Conservation (phyloP, 768 basidiomycete species). For the Terana coerulea region DNA sequence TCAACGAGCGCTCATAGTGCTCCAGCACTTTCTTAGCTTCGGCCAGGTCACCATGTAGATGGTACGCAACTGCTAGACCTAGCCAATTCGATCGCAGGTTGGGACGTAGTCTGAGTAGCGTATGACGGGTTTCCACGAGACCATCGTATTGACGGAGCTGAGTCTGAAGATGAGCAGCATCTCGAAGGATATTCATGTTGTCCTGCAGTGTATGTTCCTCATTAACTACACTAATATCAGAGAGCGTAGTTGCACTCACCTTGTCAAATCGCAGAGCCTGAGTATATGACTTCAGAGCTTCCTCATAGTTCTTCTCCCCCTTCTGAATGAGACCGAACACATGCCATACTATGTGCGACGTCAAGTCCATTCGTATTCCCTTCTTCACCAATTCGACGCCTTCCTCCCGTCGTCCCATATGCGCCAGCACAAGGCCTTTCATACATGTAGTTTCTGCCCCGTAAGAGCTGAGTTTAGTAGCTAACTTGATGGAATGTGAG, state of each 20-base stretch:
- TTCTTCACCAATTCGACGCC: constrained; percentile 83
- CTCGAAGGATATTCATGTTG: constrained; percentile 89
- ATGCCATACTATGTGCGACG: constrained; percentile 97
- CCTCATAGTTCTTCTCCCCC: constrained; percentile 91
- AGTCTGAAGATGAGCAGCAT: constrained; percentile 84
- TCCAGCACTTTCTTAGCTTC: constrained; percentile 74
- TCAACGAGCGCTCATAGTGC: constrained; percentile 65
- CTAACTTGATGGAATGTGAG: neutral
- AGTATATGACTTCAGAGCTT: constrained; percentile 88
- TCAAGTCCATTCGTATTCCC: constrained; percentile 75
- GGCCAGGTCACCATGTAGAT: constrained; percentile 68
- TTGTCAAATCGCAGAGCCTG: constrained; percentile 88
- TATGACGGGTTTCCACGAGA: constrained; percentile 78
- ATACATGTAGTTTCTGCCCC: constrained; percentile 87
- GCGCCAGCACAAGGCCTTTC: constrained; percentile 87
- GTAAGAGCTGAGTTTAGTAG: neutral
- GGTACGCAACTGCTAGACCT: constrained; percentile 83
- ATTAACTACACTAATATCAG: neutral
- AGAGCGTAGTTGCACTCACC: constrained; percentile 41
- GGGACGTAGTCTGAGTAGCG: constrained; percentile 76
- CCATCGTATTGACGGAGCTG: constrained; percentile 79
- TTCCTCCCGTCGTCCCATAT: constrained; percentile 75
- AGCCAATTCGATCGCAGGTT: constrained; percentile 87
- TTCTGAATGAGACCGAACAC: constrained; percentile 95
- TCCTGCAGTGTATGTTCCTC: constrained; percentile 50